Evolutionary conservation across 345 rosid genomes (phyloP), one percentile per base, ranked within the genome.

Genomic region (Heritiera fomes): DNA sequence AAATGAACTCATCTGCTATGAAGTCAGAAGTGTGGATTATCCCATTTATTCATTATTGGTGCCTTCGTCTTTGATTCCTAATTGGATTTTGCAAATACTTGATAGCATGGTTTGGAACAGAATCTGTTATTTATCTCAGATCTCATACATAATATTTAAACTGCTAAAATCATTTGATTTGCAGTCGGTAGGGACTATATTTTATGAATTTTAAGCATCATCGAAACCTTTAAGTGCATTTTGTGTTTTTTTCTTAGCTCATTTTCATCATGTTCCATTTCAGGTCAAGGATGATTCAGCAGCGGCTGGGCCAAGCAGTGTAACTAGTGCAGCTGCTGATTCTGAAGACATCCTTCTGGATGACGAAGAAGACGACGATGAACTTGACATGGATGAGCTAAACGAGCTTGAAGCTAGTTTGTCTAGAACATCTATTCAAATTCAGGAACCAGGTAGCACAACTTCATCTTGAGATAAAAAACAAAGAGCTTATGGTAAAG

Each of bases 391-490:
- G 85, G 97, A 92, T 79, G 94, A 92, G 86, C 84, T 92, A 64
- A 87, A 92, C 76, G 97, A 92, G 82, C 87, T 92, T 18, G 97
- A 92, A 87, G 94, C 89, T 65, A 92, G 94, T 88, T 84, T 92
- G 83, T 87, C 97, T 20, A 92, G 85, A 82, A 85, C 94, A 2
- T 86, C 94, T 1, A 82, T 92, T 59, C 87, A 88, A 76, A 91
- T 90, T 77, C 81, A 82, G n/a, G 87, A 90, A 60, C 87, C 89
- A 7, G 78, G 81, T 20, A 78, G 66, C 3, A 32, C 80, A 28
- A 55, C 82, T 45, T 87, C 80, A 71, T 81, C 78, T 71, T 80
- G 80, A 62, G 81, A 61, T 65, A 4, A 41, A 41, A 50, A 56
- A 13, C 2, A 7, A n/a, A 46, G 23, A 20, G 15, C 18, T 74